Evolutionary conservation across 2,329 filamentous ascomycete genomes (phyloP), one percentile per base, ranked within the genome.

Genomic region (Penicillium sp.): DNA sequence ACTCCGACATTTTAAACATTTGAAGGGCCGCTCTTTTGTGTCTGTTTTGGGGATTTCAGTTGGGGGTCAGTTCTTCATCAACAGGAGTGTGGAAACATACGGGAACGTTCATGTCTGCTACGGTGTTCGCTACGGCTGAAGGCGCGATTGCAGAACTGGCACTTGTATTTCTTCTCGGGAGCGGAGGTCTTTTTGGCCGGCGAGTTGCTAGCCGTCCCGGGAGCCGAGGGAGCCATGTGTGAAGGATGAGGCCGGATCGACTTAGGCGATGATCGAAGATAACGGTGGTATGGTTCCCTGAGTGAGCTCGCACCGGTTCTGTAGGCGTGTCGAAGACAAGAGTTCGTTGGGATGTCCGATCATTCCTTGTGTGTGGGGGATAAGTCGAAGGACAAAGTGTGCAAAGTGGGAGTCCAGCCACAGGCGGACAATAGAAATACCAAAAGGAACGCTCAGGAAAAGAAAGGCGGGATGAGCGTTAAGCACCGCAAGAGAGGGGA

Each of bases 81-180:
- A 8, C 2, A 0, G 24, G 18, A 18, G 3, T 6, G 8, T 11
- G 9, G 10, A 40, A 34, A 91, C 91, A 78, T 93, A 97, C 93
- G 93, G 69, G 89, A 95, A 74, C 93, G 82, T 74, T 98, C 93
- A 73, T 98, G 93, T 72, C 93, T 81, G 74, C 89, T 96, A 62
- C 93, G 83, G 72, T 98, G 93, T 73, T 98, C 93, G 71, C 89
- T 95, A 70, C 93, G 81, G 75, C 90, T 96, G 71, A 98, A 98
- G 55, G 93, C 93, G 71, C 93, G 82, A 74, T 90, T 90, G 77
- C 93, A 97, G 73, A 95, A 97, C 77, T 95, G 89, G 76, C 93
- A 98, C 72, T 97, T 96, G 82, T 98, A 98, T 74, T 96, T 95
- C 78, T 94, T 91, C 77, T 97, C 93, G 46, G 90, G 89, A 61